Base-by-base conservation (phyloP, 495 filamentous ascomycete species). In the Saxophila tyrrhenica region DNA sequence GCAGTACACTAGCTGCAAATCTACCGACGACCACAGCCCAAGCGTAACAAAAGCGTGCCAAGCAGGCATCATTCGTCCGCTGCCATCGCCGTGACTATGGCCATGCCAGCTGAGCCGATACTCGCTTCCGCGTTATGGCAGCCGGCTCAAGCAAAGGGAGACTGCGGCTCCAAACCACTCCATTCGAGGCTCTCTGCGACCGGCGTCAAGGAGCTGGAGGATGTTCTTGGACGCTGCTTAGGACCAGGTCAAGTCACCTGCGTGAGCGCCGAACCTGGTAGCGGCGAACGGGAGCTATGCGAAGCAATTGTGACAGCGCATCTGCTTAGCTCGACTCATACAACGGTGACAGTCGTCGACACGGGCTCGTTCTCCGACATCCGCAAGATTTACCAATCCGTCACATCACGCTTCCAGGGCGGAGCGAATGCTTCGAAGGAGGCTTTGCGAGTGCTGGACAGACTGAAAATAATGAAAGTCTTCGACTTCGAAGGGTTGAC, bases 401-500 rank as follows among this genome's bases (percentile, higher is more conserved):
- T 51, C 20, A 11, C 25, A 10, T 11, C 7, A 15, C 24, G 43
- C 13, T 25, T 60, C 17, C 57, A 52, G 16, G 29, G 24, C 19
- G 16, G 23, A 39, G 3, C 50, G 19, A 17, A 51, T 29, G 29
- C 48, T 13, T 11, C 42, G 29, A 22, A 52, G 32, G 21, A 42
- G 15, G 51, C 56, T 3, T 35, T 52, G 25, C 17, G 9, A n/a
- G 71, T 71, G 50, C 66, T 84, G 0, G 74, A 78, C 39, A 65
- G 67, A 22, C 69, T 81, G 9, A 69, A 68, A 21, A 73, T 84
- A 39, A 75, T 79, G 53, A 61, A 75, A 2, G 73, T 83, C 5
- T 82, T 83, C 62, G 79, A 84, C 56, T 59, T 79, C 19, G 71
- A 77, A 51, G 80, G 80, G 2, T 51, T 83, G 23, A 71, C 64